These are phyloP conservation scores for Aspergillus avenaceus DNA, from an alignment of 495 filamentous ascomycete genomes.

Conservation along the genomic window DNA sequence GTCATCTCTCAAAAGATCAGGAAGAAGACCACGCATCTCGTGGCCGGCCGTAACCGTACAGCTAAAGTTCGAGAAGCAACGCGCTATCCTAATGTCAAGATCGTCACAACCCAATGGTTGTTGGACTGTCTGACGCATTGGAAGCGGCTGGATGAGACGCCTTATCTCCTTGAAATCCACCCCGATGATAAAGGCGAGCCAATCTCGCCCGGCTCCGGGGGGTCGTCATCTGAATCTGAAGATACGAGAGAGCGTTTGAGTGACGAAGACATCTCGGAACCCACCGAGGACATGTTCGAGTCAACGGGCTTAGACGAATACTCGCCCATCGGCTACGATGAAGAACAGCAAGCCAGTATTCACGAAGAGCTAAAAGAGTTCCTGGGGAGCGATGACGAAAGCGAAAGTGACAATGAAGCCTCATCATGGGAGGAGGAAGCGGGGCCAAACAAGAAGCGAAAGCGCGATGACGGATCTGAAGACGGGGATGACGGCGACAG, in stretches of 20 bases:
- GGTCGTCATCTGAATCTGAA: constrained; percentile 41
- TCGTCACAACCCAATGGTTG: constrained; percentile 89
- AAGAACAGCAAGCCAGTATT: constrained; percentile 45
- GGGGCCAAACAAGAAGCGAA: constrained; percentile 35
- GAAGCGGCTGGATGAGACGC: constrained; percentile 67
- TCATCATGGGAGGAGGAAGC: constrained; percentile 27
- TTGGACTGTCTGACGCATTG: constrained; percentile 75
- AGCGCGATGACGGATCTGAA: constrained; percentile 32
- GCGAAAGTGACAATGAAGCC: constrained; percentile 43
- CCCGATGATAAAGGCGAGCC: constrained; percentile 53
- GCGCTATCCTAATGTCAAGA: constrained; percentile 69
- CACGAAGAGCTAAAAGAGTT: constrained; percentile 79
- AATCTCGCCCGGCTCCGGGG: constrained; percentile 29
- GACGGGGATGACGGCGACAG: constrained; percentile 28
- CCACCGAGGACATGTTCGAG: constrained; percentile 42
- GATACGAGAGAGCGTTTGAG: constrained; percentile 36
- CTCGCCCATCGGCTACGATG: constrained; percentile 39
- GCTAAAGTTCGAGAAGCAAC: constrained; percentile 81
- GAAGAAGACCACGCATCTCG: constrained; percentile 60
- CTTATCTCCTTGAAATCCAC: constrained; percentile 65
- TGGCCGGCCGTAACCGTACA: constrained; percentile 75
- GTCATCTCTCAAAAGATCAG: constrained; percentile 57
- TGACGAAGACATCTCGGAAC: constrained; percentile 31
- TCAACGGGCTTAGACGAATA: constrained; percentile 27
- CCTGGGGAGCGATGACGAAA: constrained; percentile 62